These are phyloP conservation scores for Candida boidinii DNA, from an alignment of 805 yeast species.

Conservation along the genomic window DNA sequence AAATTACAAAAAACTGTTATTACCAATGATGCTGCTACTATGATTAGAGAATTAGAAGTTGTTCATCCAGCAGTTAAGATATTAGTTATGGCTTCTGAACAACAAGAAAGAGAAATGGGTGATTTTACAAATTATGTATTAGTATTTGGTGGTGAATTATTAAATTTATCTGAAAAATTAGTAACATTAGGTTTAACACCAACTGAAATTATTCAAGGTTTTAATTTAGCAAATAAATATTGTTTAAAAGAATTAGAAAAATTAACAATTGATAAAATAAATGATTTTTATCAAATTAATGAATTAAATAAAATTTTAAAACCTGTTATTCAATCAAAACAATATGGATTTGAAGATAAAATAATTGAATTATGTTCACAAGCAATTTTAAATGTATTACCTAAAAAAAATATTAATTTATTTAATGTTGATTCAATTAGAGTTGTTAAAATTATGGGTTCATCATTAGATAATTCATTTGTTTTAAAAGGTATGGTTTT, in stretches of 20 bases:
- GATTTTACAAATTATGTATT: conserved; percentile 91
- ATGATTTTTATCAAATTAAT: conserved; percentile 42
- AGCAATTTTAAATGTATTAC: conserved; percentile 72
- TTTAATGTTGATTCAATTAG: conserved; percentile 93
- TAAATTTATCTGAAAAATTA: conserved; percentile 79
- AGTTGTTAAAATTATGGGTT: conserved; percentile 95
- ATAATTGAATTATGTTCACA: conserved; percentile 74
- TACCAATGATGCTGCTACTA: conserved; percentile 97
- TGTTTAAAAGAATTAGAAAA: conserved; percentile 62
- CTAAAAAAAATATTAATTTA: conserved; percentile 49
- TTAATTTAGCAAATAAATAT: conserved; percentile 74
- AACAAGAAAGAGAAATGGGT: conserved; percentile 96
- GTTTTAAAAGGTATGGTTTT: conserved; percentile 97
- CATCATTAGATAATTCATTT: conserved; percentile 60
- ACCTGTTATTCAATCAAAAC: conserved; percentile 90
- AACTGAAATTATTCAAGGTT: conserved; percentile 90
- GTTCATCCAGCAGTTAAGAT: conserved; percentile 97
- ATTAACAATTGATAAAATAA: conserved; percentile 52
- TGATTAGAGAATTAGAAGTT: conserved; percentile 85
- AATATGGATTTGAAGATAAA: conserved; percentile 78
- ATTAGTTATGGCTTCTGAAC: conserved; percentile 92
- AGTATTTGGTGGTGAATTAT: conserved; percentile 85
- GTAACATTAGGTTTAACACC: conserved; percentile 81
- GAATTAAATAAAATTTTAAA: conserved; percentile 66
- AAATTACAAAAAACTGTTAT: conserved; percentile 77